Base-by-base conservation (phyloP, 768 basidiomycete genomes). In the Naganishia vaughanmartiniae region DNA sequence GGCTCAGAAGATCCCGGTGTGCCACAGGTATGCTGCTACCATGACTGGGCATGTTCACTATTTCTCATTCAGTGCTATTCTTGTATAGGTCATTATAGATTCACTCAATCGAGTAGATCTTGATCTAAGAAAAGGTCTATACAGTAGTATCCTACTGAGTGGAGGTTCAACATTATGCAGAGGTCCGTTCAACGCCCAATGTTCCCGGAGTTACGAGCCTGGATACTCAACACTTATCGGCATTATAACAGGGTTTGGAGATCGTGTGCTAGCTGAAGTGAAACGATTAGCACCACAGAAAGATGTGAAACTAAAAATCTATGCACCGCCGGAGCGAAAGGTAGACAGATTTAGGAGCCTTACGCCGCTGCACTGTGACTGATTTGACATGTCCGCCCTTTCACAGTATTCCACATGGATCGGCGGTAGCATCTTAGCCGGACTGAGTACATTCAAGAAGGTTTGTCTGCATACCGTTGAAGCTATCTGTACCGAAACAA, bases 271-370 rank as follows among this genome's bases (percentile, higher is more conserved):
- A 70, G 92, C 94, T 76, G 96, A 99, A 82, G 91, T 96, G 65
- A 97, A 97, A 85, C 94, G 92, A 83, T 84, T 96, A 56, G 92
- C 94, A 31, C 81, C 97, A 74, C 80, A 80, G 69, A 93, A 93
- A 80, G 95, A 98, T 75, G 87, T 95, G 77, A 99, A 98, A 85
- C 93, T 99, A 82, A 96, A 95, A 84, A 99, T 99, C 76, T 95
- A 92, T 76, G 96, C 96, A 31, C 96, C 96, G 24, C 96, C 96
- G n/a, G 96, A 99, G 83, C 89, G 96, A 75, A 99, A 98, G 82
- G 81, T 81, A 30, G 67, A 15, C 42, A 77, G 67, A 60, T 19
- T 17, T 15, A 30, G 51, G 17, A 2, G 33, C n/a, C n/a, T 17
- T 24, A 26, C 70, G n/a, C 36, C 51, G 56, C 24, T 48, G 19